Evolutionary conservation across 345 rosid species (phyloP).

Genomic region (Salix exigua): DNA sequence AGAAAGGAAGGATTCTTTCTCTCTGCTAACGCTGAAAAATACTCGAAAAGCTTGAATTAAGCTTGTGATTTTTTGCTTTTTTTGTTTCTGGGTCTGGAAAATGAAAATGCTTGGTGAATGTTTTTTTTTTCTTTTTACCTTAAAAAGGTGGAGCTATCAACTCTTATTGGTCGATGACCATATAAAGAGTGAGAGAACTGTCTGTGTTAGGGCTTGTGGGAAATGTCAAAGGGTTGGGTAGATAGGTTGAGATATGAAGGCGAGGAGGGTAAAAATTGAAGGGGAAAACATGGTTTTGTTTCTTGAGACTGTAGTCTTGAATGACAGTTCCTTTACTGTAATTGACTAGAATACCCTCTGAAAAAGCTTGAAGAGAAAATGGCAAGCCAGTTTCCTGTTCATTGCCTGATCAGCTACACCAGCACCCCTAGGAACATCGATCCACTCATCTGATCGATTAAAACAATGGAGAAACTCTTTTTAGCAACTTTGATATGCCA

Average conservation of each 20-base stretch:
- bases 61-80: not conserved
- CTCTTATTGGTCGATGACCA: not conserved
- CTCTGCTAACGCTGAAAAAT: slow-evolving; percentile 17
- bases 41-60: slow-evolving; percentile 4
- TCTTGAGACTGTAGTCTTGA: slow-evolving; percentile 20
- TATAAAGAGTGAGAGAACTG: not conserved
- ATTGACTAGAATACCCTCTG: slow-evolving; percentile 20
- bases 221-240: not conserved
- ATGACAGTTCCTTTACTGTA: slow-evolving; percentile 18
- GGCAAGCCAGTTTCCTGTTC: not conserved
- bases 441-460: not conserved
- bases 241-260: slow-evolving; percentile 14
- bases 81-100: slow-evolving; percentile 11
- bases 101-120: slow-evolving; percentile 13
- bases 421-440: not conserved
- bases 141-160: slow-evolving; percentile 14
- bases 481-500: not conserved
- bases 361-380: not conserved
- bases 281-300: slow-evolving; percentile 29
- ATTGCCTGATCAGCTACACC: not conserved
- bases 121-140: not conserved
- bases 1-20: slow-evolving; percentile 12
- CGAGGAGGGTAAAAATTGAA: slow-evolving; percentile 21
- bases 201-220: slow-evolving; percentile 8
- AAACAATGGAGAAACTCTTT: not conserved